Percentiles rank a stretch among this genome's conserved stretches.
phyloP scores from a whole-genome alignment of 805 yeast genomes.

The Barnettozyma salicaria region DNA sequence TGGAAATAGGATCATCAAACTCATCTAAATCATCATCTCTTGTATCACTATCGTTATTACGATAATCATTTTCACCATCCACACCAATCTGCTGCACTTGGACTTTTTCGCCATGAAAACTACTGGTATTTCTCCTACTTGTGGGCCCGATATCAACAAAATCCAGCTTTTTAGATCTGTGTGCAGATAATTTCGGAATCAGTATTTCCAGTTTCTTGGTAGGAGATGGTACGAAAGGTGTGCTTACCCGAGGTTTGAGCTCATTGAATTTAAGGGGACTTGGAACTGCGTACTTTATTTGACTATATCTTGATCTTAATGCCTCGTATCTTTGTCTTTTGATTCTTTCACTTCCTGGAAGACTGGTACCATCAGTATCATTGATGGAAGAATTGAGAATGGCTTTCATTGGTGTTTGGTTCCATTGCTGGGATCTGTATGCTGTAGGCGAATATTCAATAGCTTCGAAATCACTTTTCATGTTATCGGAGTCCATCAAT shows the following conservation, averaged over 20 bases:
- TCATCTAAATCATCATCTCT: too few relatives aligned
- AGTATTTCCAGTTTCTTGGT: too few relatives aligned
- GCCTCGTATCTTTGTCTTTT: constrained; percentile 32
- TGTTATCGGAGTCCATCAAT: constrained; percentile 3
- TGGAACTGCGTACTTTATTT: constrained; percentile 32
- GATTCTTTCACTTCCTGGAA: constrained; percentile 35
- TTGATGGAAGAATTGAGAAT: neutral
- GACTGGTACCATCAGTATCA: constrained; percentile 15
- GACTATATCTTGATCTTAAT: constrained; percentile 30
- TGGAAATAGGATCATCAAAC: constrained; percentile 9
- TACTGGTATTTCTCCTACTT: too few relatives aligned
- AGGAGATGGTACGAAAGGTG: too few relatives aligned
- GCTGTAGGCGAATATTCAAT: constrained; percentile 23
- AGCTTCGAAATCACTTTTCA: constrained; percentile 7
- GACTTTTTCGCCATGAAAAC: too few relatives aligned
- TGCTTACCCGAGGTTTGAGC: neutral
- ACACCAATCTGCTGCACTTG: too few relatives aligned
- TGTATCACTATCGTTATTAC: neutral
- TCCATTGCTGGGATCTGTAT: constrained; percentile 13
- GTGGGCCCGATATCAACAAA: too few relatives aligned
- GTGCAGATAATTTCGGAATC: too few relatives aligned
- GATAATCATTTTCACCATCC: neutral
- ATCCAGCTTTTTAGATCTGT: neutral
- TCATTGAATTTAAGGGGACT: constrained; percentile 29
- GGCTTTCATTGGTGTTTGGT: constrained; percentile 19